Base-by-base conservation (phyloP, 2,329 filamentous ascomycete genomes). In the Trichoderma sp. region DNA sequence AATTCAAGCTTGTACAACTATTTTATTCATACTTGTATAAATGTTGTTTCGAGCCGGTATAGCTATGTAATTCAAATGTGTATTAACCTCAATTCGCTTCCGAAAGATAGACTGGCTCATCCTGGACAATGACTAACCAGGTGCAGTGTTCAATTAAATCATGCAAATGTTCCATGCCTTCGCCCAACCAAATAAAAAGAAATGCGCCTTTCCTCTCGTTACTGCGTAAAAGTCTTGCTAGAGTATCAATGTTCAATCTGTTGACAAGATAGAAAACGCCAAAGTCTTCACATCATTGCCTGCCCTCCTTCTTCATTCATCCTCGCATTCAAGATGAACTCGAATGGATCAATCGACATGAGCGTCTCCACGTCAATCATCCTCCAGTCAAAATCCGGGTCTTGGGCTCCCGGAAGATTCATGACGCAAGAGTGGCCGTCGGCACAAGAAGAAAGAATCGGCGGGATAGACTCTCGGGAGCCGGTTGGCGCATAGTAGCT, bases 331-430 rank as follows among this genome's bases (percentile, higher is more conserved):
- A 66, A 13, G 7, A 66, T 58, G 46, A 66, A 66, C 30, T 66
- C 63, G 28, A 66, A 66, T 1, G 63, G 63, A 51, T 66, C 63
- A 28, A 66, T 66, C 14, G 63, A 66, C 63, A 66, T 66, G 54
- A 66, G 54, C n/a, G 63, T 66, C 54, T 66, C 63, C 28, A 66
- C 63, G n/a, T 66, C 63, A 55, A 66, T 43, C 63, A 66, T 66
- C 4, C 63, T 58, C 63, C 63, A 66, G n/a, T 66, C 63, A 14
- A 66, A 66, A 13, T 66, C 37, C 7, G 63, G 63, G 13, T 66
- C 63, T 3, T 66, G 54, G 34, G 63, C 37, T 11, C 63, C 63
- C 7, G 63, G 63, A 28, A 66, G 58, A 21, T 54, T 66, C 63
- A 66, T 66, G 4, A 37, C 24, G n/a, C n/a, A 39, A 0, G 39